A percentile compares a stretch with the other conserved stretches of the same genome.
phyloP scores from a whole-genome alignment of 2,329 filamentous ascomycete species.

The Colletotrichum gloeosporioides region DNA sequence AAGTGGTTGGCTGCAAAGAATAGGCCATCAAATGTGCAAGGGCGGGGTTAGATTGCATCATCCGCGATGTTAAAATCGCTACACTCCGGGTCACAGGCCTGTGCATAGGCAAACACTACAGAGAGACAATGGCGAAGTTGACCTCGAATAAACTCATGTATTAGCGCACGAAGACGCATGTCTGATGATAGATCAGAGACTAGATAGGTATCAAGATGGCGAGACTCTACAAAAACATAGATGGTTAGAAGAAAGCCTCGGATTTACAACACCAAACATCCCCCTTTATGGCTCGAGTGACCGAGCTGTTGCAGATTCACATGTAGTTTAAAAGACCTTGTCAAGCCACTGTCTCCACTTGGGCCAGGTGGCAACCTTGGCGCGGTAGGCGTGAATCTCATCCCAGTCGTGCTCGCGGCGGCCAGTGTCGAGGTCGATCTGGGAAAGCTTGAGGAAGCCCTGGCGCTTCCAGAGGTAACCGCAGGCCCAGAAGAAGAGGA shows the following conservation, averaged over 20 bases:
- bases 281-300: neutral
- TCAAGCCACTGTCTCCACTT: conserved; percentile 50
- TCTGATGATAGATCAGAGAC: neutral
- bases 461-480: conserved; percentile 71
- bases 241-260: neutral
- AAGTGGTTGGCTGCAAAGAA: neutral
- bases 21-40: fast-evolving
- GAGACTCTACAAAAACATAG: neutral
- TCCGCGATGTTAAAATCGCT: fast-evolving
- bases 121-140: neutral
- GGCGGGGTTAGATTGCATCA: neutral
- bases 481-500: conserved; percentile 57
- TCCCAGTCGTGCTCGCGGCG: conserved; percentile 71
- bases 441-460: conserved; percentile 60
- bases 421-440: conserved; percentile 73
- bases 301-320: neutral
- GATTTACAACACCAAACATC: neutral
- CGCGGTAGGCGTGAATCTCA: conserved; percentile 60
- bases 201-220: conserved; percentile 16
- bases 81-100: neutral
- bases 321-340: conserved; percentile 38
- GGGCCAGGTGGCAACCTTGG: conserved; percentile 55
- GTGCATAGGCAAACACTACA: too few species aligned
- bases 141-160: neutral
- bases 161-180: neutral